Conservation (phyloP, 2,329 filamentous ascomycete genomes). For the Alternaria sp. region DNA sequence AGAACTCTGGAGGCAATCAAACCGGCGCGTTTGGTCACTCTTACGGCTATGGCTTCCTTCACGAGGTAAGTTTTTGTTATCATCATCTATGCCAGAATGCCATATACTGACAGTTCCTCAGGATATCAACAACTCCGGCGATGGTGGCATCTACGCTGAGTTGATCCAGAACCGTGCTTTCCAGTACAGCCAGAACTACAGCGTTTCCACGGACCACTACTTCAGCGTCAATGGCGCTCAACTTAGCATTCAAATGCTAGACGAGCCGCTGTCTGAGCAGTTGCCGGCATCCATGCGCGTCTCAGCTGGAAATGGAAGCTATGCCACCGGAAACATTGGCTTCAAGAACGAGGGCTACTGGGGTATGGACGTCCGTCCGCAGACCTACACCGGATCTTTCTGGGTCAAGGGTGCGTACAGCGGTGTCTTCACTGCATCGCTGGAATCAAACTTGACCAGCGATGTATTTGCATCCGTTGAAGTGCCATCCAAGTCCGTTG, state of each 20-base stretch:
- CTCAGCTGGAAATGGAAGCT: conserved; percentile 43
- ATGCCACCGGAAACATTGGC: conserved; percentile 50
- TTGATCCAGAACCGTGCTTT: conserved; percentile 74
- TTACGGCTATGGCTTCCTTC: conserved; percentile 40
- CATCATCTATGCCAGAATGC: too few relatives aligned
- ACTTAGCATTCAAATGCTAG: conserved; percentile 48
- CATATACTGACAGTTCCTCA: conserved; percentile 8
- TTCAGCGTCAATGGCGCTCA: conserved; percentile 43
- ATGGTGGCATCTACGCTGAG: conserved; percentile 76
- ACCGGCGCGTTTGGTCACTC: conserved; percentile 38
- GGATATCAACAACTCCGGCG: conserved; percentile 69
- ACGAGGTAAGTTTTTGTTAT: conserved; percentile 25
- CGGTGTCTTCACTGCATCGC: conserved; percentile 47
- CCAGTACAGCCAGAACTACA: conserved; percentile 54
- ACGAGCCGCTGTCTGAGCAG: conserved; percentile 53
- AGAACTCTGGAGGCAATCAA: conserved; percentile 34
- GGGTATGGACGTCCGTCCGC: conserved; percentile 58
- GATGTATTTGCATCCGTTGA: conserved; percentile 50
- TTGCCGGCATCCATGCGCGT: conserved; percentile 53
- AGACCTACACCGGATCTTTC: conserved; percentile 59
- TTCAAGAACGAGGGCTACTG: conserved; percentile 59
- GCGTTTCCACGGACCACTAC: conserved; percentile 36
- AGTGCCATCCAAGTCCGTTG: conserved; percentile 36
- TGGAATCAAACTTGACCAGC: conserved; percentile 50
- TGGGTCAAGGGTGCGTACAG: conserved; percentile 51